A percentile compares a stretch with the other conserved stretches of the same genome.
Conservation (phyloP, 164 flowering plant species). For the Dillenia turbinata region DNA sequence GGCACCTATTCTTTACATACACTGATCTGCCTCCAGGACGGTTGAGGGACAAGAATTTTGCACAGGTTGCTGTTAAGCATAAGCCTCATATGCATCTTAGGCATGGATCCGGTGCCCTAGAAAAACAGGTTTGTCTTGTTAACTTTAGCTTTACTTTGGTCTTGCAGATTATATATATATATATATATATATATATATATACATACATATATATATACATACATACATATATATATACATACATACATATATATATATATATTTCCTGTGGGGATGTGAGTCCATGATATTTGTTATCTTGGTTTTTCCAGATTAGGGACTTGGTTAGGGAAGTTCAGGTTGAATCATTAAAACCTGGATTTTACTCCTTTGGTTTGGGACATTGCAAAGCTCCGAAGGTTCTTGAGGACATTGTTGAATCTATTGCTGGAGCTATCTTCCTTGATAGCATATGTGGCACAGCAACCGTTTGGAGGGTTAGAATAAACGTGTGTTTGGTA, state of each 20-base stretch:
- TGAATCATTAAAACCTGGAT: slow-evolving; percentile 75
- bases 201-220: too few species aligned
- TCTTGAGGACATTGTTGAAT: slow-evolving; percentile 96
- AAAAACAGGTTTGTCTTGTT: slow-evolving; percentile 62
- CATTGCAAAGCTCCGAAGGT: slow-evolving; percentile 99
- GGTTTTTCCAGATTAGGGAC: slow-evolving; percentile 65
- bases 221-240: too few species aligned
- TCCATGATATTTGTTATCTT: neutral
- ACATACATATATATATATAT: too few species aligned
- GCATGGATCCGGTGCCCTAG: slow-evolving; percentile 98
- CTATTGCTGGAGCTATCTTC: slow-evolving; percentile 96
- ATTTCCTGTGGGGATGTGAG: neutral
- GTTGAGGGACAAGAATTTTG: slow-evolving; percentile 96
- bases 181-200: too few species aligned
- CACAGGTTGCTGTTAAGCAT: slow-evolving; percentile 94
- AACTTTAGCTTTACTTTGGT: neutral
- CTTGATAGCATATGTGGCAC: slow-evolving; percentile 80
- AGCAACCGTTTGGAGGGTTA: slow-evolving; percentile 82
- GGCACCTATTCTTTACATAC: slow-evolving; percentile 86
- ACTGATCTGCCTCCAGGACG: slow-evolving; percentile 97
- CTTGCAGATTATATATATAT: neutral
- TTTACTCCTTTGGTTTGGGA: slow-evolving; percentile 96
- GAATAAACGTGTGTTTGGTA: neutral
- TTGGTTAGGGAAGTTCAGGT: slow-evolving; percentile 83
- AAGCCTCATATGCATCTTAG: slow-evolving; percentile 87